Conservation (phyloP, 208 protist genomes). For the Acanthamoeba royreba region DNA sequence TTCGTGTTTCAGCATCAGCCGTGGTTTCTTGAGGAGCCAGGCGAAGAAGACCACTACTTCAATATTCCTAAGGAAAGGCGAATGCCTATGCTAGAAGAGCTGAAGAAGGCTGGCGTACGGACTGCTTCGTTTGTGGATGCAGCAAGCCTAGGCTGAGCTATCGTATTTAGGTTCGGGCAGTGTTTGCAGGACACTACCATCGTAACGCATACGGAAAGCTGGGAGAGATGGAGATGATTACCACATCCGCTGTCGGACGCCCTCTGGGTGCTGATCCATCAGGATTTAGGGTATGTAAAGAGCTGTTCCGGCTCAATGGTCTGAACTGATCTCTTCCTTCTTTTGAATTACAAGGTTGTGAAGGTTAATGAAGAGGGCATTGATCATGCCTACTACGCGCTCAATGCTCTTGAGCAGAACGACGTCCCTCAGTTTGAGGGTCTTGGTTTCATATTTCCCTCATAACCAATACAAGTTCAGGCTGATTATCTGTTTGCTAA, state of each 20-base stretch:
- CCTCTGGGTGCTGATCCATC: neutral
- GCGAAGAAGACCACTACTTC: neutral
- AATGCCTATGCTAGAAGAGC: neutral
- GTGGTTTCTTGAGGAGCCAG: neutral
- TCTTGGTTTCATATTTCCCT: too few species aligned
- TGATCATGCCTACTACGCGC: neutral
- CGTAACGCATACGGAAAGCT: neutral
- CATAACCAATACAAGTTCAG: too few species aligned
- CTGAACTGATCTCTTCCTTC: neutral
- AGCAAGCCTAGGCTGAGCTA: too few species aligned
- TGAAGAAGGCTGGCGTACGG: neutral
- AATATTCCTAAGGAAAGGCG: neutral
- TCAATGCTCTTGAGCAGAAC: neutral
- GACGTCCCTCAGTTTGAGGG: too few species aligned
- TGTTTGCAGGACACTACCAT: neutral
- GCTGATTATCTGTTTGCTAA: too few species aligned
- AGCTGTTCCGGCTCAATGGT: neutral
- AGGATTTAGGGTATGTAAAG: neutral
- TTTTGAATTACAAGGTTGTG: neutral
- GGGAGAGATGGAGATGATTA: neutral
- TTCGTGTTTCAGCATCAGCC: neutral
- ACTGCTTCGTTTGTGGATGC: too few species aligned
- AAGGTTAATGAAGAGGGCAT: neutral
- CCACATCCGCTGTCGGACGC: neutral
- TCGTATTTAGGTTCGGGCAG: neutral